Conservation (phyloP, 176 grass and related monocot genomes). For the Avena insularis region DNA sequence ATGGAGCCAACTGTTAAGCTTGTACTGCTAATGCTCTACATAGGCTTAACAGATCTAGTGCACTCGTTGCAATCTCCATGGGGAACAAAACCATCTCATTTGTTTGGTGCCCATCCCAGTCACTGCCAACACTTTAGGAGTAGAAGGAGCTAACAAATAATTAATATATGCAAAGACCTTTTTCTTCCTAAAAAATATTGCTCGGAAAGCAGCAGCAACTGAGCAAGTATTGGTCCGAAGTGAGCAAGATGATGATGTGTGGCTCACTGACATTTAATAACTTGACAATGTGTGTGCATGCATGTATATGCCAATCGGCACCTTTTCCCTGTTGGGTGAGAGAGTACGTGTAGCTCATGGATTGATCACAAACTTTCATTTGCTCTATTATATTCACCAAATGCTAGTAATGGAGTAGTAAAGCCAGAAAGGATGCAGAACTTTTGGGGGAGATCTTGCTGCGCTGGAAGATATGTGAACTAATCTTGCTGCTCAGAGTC, state of each 20-base stretch:
- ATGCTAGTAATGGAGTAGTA: conserved; percentile 36
- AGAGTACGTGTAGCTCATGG: conserved; percentile 3
- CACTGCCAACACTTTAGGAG: conserved; percentile 45
- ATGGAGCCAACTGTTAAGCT: conserved; percentile 35
- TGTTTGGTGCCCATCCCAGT: conserved; percentile 43
- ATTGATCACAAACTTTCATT: background rate
- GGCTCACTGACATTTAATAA: conserved; percentile 28
- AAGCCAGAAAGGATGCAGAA: conserved; percentile 38
- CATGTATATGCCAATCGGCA: conserved; percentile 39
- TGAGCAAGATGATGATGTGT: conserved; percentile 15
- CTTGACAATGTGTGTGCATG: conserved; percentile 29
- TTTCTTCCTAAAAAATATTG: background rate
- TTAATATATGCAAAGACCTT: background rate
- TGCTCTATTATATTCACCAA: conserved; percentile 30
- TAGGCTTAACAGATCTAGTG: conserved; percentile 1
- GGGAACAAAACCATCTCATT: conserved; percentile 40
- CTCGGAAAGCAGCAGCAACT: conserved; percentile 12
- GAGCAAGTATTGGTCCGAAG: conserved; percentile 31
- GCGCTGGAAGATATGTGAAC: conserved; percentile 8
- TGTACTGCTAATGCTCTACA: background rate
- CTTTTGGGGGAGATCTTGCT: conserved; percentile 18
- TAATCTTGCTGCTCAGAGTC: conserved; percentile 25
- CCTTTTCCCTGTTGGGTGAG: conserved; percentile 25
- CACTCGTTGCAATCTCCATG: conserved; percentile 34
- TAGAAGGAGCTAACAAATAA: conserved; percentile 32